Evolutionary conservation across 225 moss, liverwort and hornwort species (phyloP), one percentile per base, ranked within the genome.

Genomic region (Marchantia polymorpha): DNA sequence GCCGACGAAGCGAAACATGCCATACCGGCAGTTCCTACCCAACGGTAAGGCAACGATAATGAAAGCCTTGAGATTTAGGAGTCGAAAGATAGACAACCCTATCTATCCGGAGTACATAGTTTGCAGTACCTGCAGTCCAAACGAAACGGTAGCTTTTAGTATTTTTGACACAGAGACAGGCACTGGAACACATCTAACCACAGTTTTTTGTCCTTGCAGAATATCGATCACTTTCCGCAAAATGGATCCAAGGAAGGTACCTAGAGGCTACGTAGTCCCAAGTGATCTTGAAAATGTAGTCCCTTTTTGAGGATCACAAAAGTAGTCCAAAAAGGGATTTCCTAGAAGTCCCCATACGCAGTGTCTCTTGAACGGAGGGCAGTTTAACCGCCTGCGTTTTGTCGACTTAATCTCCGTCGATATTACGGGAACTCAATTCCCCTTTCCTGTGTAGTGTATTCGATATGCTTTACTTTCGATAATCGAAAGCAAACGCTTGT

Each of bases 201-300:
- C 15, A 66, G 56, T 14, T 23, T 26, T 59, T 25, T 26, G n/a
- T 73, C 79, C 81, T 76, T 65, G 10, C 86, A 94, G 93, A 73
- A 91, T 96, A 54, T 96, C 96, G 10, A 94, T 96, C 80, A 96
- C 96, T 13, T 96, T 96, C 71, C 82, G 92, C 56, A 96, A 92
- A 83, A 96, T 94, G 96, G 92, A 96, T 72, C 96, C 92, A 9
- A 77, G 54, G 0, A 93, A 90, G 76, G 89, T 90, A 51, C 94
- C 92, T 15, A 12, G 1, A 6, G 91, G 89, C 59, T 93, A 86
- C 60, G 51, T 20, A 52, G 7, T 83, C 49, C 81, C 86, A 26
- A 47, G 29, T 12, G 83, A 86, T 69, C 76, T 83, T n/a, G 72
- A 30, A 25, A 78, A 73, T 55, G 50, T 86, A 50, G 58, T 0